Conservation (phyloP, 108 stramenopile species). For the Cyclostephanos tholiformis region DNA sequence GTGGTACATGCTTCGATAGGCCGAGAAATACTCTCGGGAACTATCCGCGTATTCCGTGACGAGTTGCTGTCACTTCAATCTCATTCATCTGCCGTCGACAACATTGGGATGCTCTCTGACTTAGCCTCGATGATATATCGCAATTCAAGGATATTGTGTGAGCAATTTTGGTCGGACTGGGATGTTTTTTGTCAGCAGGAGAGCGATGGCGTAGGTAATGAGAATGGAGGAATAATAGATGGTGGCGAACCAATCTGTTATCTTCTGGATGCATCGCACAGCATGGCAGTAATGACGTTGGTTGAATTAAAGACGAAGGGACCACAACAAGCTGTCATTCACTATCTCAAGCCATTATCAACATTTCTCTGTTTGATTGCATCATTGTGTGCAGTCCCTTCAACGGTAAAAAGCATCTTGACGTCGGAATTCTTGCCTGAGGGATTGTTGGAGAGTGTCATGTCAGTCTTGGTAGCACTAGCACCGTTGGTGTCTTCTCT, state of each 20-base stretch:
- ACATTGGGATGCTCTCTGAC: constrained; percentile 62
- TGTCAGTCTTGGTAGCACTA: constrained; percentile 28
- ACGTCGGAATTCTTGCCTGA: constrained; percentile 40
- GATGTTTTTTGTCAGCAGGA: constrained; percentile 31
- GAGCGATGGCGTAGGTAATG: constrained; percentile 18
- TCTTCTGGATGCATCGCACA: constrained; percentile 62
- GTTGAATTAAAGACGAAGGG: constrained; percentile 21
- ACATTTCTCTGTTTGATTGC: constrained; percentile 42
- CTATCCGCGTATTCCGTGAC: constrained; percentile 54
- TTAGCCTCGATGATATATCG: constrained; percentile 52
- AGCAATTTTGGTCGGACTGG: constrained; percentile 69
- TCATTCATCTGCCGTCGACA: constrained; percentile 47
- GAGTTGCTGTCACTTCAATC: constrained; percentile 32
- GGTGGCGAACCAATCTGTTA: constrained; percentile 50
- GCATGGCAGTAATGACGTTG: constrained; percentile 46
- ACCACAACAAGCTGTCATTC: constrained; percentile 18
- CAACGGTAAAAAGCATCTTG: constrained; percentile 29
- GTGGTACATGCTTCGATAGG: constrained; percentile 70
- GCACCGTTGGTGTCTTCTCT: constrained; percentile 35
- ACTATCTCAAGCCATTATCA: constrained; percentile 34
- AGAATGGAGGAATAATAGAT: background rate
- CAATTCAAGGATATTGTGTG: constrained; percentile 56
- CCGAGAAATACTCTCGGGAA: constrained; percentile 58
- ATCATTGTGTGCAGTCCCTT: constrained; percentile 37
- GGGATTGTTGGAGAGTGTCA: constrained; percentile 27